phyloP scores from a whole-genome alignment of 164 flowering plant species.

The Aristolochia fimbriata region DNA sequence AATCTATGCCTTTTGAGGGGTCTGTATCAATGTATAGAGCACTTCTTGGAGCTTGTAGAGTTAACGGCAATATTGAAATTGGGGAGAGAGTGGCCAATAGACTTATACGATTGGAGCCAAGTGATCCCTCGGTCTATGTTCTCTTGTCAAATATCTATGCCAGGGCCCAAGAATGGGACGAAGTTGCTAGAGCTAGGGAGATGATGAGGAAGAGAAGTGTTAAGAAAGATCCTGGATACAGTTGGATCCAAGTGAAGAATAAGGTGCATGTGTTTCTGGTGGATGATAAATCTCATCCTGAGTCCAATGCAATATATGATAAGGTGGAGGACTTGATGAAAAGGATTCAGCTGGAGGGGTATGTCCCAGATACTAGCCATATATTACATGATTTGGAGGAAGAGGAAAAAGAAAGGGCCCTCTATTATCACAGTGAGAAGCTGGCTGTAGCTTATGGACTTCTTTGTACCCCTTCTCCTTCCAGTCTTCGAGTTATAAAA shows the following conservation, averaged over 20 bases:
- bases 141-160: conserved; percentile 60
- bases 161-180: conserved; percentile 36
- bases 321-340: conserved; percentile 31
- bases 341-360: conserved; percentile 32
- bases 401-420: conserved; percentile 40
- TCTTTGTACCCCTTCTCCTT: conserved; percentile 25
- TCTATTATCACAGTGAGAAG: conserved; percentile 46
- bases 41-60: conserved; percentile 52
- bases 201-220: conserved; percentile 38
- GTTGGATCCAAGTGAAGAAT: conserved; percentile 57
- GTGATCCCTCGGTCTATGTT: conserved; percentile 45
- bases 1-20: conserved; percentile 37
- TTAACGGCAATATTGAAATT: conserved; percentile 29
- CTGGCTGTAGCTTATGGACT: conserved; percentile 41
- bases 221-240: conserved; percentile 60
- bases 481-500: conserved; percentile 33
- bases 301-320: conserved; percentile 27
- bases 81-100: conserved; percentile 36
- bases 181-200: conserved; percentile 34
- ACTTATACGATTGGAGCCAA: conserved; percentile 42
- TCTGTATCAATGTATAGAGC: conserved; percentile 47
- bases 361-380: conserved; percentile 36
- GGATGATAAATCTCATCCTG: conserved; percentile 47
- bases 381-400: conserved; percentile 34
- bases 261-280: conserved; percentile 45